Conservation (phyloP, 495 filamentous ascomycete species). For the Penicillium simplicissimum region DNA sequence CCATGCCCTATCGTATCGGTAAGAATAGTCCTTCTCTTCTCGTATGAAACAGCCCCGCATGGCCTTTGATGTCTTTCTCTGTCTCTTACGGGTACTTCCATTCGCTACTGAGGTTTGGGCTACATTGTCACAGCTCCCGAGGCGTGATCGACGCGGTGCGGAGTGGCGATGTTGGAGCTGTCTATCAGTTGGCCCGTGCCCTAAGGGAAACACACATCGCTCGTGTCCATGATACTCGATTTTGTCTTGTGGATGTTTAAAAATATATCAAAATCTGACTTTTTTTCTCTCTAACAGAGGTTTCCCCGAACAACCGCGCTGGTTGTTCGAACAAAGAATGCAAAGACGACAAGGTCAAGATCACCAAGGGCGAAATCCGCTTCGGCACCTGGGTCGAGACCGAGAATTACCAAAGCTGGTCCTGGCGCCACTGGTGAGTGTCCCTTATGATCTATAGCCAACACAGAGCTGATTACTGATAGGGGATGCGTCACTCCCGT, state of each 20-base stretch:
- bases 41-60: background rate
- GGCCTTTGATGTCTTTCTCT: background rate
- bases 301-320: constrained; percentile 60
- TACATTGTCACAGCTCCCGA: background rate
- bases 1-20: constrained; percentile 26
- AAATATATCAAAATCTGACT: constrained; percentile 15
- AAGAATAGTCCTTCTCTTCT: constrained; percentile 6
- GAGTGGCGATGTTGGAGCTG: constrained; percentile 1
- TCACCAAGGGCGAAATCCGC: constrained; percentile 74
- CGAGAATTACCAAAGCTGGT: constrained; percentile 51
- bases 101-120: background rate
- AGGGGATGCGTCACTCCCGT: constrained; percentile 82
- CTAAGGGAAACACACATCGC: background rate
- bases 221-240: background rate
- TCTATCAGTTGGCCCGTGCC: constrained; percentile 3
- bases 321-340: constrained; percentile 68
- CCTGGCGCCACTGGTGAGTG: constrained; percentile 78
- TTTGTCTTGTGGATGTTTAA: too few species aligned
- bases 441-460: background rate
- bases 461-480: constrained; percentile 1
- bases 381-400: constrained; percentile 66
- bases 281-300: constrained; percentile 46
- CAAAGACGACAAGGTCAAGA: constrained; percentile 63
- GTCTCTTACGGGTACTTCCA: background rate
- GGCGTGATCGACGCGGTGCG: background rate